phyloP scores from a whole-genome alignment of 2,329 filamentous ascomycete species.

The Xylariales sp. region DNA sequence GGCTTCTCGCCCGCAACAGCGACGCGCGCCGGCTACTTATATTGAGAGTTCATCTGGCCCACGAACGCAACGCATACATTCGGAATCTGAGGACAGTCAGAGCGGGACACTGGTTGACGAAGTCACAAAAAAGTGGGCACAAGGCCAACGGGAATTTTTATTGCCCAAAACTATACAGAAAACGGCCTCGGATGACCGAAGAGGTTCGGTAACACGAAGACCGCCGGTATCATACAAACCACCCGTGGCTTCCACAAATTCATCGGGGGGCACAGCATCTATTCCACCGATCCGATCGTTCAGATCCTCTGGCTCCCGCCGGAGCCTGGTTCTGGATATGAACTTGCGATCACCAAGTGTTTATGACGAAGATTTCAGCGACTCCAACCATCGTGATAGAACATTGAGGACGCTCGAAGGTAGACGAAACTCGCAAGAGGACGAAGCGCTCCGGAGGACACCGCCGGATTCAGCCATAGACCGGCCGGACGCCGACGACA shows the following conservation, averaged over 20 bases:
- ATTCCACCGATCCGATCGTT: slow-evolving; percentile 53
- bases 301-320: slow-evolving; percentile 53
- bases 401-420: slow-evolving; percentile 49
- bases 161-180: slow-evolving; percentile 40
- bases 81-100: slow-evolving; percentile 13
- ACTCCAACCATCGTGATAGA: slow-evolving; percentile 42
- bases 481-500: slow-evolving; percentile 44
- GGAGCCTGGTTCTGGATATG: slow-evolving; percentile 50
- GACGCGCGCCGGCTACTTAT: slow-evolving; percentile 35
- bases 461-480: slow-evolving; percentile 34
- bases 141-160: slow-evolving; percentile 43
- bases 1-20: slow-evolving; percentile 28
- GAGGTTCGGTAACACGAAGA: slow-evolving; percentile 35
- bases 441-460: slow-evolving; percentile 34
- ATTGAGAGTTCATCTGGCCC: slow-evolving; percentile 23
- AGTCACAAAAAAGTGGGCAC: slow-evolving; percentile 30
- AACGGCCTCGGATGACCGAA: slow-evolving; percentile 44
- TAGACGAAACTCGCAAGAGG: slow-evolving; percentile 29
- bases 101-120: slow-evolving; percentile 21
- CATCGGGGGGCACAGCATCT: slow-evolving; percentile 23
- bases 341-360: slow-evolving; percentile 37
- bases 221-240: slow-evolving; percentile 48
- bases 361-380: slow-evolving; percentile 40
- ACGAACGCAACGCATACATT: slow-evolving; percentile 12
- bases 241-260: slow-evolving; percentile 26